Base-by-base conservation (phyloP, 2,329 filamentous ascomycete genomes). In the Purpureocillium takamizusanense region DNA sequence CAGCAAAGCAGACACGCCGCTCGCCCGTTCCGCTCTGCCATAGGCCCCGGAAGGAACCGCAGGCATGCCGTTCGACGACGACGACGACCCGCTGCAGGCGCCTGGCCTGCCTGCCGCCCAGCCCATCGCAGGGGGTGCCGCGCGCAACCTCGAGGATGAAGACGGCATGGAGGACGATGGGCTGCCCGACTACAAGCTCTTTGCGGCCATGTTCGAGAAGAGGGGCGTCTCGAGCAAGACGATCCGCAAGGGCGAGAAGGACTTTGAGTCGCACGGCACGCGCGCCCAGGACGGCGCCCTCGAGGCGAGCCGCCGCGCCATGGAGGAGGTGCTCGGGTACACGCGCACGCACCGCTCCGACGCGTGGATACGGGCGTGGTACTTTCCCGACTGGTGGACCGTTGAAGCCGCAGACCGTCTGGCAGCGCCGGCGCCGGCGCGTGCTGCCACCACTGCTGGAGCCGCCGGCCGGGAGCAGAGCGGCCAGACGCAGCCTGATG, bases 241-340 rank as follows among this genome's bases (percentile, higher is more conserved):
- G 10, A 87, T 94, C 28, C 88, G 90, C 48, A 86, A 88, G 46
- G 92, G 92, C 43, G 88, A 94, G 59, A 98, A 98, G 61, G 92
- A 98, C 65, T 98, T 95, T 59, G 92, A 97, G 63, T 81, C 85
- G 21, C 88, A 97, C 62, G 85, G 86, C 35, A 97, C 92, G 3
- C 75, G 77, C 25, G 78, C 85, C 25, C 92, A 98, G 61, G 78
- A 82, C 47, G 72, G 75, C 40, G 76, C 82, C 8, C 78, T 98
- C 37, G 83, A 87, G 53, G 76, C 84, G 34, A 94, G 87, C 45
- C 80, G 90, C 39, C 72, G 75, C 49, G 90, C 89, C 15, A 92
- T 98, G 83, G 85, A 94, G 60, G 81, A 87, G 50, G 89, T 90
- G 3, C 72, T 97, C 39, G 74, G 78, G 37, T 83, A 83, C 57